Evolutionary conservation across 1,139 yeast species (phyloP).

Genomic region (Candida albicans): DNA sequence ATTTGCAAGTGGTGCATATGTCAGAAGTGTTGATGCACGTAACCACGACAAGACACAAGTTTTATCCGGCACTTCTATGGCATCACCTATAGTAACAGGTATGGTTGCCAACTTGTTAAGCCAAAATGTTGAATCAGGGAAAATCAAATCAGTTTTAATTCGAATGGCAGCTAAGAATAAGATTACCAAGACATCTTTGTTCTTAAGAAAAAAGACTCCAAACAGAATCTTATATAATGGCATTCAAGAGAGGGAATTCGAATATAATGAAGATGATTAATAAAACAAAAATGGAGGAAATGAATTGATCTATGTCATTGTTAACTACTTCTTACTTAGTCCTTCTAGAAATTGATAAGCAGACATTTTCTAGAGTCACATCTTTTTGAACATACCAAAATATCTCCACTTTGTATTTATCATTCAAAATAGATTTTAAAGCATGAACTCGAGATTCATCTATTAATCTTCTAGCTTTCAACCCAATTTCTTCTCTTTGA

Average conservation of each 20-base stretch:
- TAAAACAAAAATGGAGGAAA: slow-evolving; percentile 7
- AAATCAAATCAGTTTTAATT: slow-evolving; percentile 41
- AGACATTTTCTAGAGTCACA: slow-evolving; percentile 71
- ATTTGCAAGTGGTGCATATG: slow-evolving; percentile 76
- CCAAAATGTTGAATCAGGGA: slow-evolving; percentile 49
- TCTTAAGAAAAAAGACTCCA: slow-evolving; percentile 36
- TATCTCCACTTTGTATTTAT: slow-evolving; percentile 44
- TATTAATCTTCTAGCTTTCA: slow-evolving; percentile 64
- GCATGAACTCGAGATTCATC: slow-evolving; percentile 57
- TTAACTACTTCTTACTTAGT: background rate
- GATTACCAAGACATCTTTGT: slow-evolving; percentile 35
- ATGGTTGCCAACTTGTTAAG: slow-evolving; percentile 62
- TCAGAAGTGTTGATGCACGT: slow-evolving; percentile 45
- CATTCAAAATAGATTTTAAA: slow-evolving; percentile 30
- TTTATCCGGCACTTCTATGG: slow-evolving; percentile 86
- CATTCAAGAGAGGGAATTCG: slow-evolving; percentile 15
- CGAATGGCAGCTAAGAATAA: slow-evolving; percentile 33
- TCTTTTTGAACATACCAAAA: slow-evolving; percentile 58
- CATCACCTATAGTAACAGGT: slow-evolving; percentile 81
- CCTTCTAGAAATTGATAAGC: slow-evolving; percentile 33
- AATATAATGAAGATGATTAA: slow-evolving; percentile 13
- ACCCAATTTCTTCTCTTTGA: slow-evolving; percentile 59
- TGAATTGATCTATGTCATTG: background rate
- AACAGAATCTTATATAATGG: slow-evolving; percentile 41
- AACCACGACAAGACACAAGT: slow-evolving; percentile 30